phyloP scores from a whole-genome alignment of 2,329 filamentous ascomycete species.

The Calonectria leucothoes region DNA sequence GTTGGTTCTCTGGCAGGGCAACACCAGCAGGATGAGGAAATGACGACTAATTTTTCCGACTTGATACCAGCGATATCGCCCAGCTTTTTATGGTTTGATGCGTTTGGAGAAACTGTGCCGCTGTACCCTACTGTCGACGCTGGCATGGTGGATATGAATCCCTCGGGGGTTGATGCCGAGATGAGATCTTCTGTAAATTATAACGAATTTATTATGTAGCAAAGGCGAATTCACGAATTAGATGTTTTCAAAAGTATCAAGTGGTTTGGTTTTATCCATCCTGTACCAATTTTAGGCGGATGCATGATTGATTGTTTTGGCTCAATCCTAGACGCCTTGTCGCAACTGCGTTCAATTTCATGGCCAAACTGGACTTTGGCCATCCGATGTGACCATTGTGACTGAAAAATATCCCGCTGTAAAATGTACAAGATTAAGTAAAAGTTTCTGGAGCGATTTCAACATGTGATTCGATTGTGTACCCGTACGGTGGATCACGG shows the following conservation, averaged over 20 bases:
- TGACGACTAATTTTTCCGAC: conserved; percentile 25
- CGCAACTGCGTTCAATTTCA: neutral
- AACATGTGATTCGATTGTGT: neutral
- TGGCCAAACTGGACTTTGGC: neutral
- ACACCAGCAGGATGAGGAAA: conserved; percentile 21
- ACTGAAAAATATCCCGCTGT: neutral
- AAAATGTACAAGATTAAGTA: neutral
- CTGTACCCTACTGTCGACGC: conserved; percentile 40
- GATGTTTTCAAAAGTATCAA: neutral
- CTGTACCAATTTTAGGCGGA: no score
- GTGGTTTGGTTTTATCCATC: neutral
- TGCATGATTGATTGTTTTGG: neutral
- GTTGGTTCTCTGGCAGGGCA: neutral
- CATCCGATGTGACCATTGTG: neutral
- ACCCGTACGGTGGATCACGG: neutral
- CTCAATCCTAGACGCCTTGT: neutral
- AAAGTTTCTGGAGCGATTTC: neutral
- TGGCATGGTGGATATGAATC: conserved; percentile 30
- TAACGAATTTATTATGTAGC: conserved; percentile 20
- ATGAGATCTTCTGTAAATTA: conserved; percentile 10
- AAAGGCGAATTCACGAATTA: no score
- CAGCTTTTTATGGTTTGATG: conserved; percentile 41
- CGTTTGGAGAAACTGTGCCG: conserved; percentile 41
- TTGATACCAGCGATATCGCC: conserved; percentile 38
- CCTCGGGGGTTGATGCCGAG: neutral